phyloP scores from a whole-genome alignment of 1,139 yeast genomes.

The Suhomyces bokatorum region DNA sequence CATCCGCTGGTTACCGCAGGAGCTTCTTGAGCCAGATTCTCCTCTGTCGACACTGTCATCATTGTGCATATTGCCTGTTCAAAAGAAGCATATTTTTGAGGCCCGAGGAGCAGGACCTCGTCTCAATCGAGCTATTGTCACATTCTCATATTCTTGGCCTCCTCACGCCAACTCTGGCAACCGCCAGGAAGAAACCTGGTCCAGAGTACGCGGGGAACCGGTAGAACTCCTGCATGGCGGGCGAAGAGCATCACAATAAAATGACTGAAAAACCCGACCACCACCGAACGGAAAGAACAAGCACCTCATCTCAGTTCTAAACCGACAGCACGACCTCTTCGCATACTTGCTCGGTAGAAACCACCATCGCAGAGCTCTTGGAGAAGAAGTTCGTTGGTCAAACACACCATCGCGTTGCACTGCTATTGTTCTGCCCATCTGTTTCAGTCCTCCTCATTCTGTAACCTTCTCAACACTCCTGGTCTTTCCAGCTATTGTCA shows the following conservation, averaged over 20 bases:
- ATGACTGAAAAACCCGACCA: neutral
- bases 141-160: neutral
- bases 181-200: neutral
- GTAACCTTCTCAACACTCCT: neutral
- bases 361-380: too few species aligned
- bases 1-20: neutral
- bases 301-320: too few species aligned
- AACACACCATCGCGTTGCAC: too few species aligned
- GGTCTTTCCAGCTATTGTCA: neutral
- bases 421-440: too few species aligned
- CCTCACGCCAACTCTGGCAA: neutral
- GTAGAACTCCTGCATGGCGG: conserved; percentile 1
- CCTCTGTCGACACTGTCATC: neutral
- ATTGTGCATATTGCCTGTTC: neutral
- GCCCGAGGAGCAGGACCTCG: too few species aligned
- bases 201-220: conserved; percentile 1
- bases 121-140: too few species aligned
- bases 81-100: neutral
- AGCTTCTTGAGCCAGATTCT: neutral
- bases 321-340: neutral
- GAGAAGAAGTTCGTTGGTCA: too few species aligned
- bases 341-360: too few species aligned
- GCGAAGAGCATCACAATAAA: conserved; percentile 1
- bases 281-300: neutral
- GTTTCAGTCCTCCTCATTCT: too few species aligned